These are phyloP conservation scores for Cytospora chrysosperma DNA, from an alignment of 2,329 filamentous ascomycete genomes.

Conservation along the genomic window DNA sequence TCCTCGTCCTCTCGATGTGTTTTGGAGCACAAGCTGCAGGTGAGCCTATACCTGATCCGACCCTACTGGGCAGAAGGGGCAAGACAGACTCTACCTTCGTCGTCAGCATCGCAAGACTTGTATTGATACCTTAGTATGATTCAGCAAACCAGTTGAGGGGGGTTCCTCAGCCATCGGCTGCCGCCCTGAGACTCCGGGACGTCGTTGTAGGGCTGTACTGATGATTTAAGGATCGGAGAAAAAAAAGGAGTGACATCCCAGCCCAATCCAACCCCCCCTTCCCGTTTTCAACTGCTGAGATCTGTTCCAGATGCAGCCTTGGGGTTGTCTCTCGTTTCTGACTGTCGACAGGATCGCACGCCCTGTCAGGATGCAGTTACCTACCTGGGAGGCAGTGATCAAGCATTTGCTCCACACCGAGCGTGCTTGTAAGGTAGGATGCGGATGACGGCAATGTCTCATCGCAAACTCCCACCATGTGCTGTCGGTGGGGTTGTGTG, in stretches of 20 bases:
- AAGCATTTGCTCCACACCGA: background rate
- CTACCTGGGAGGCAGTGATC: background rate
- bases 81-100: background rate
- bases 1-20: background rate
- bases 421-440: no score
- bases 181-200: background rate
- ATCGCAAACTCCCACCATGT: background rate
- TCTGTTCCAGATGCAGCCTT: background rate
- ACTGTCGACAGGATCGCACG: background rate
- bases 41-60: background rate
- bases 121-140: no score
- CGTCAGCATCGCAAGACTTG: background rate
- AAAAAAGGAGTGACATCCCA: background rate
- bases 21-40: background rate
- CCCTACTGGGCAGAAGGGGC: background rate
- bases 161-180: background rate
- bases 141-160: background rate
- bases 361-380: background rate
- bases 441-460: background rate
- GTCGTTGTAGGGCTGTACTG: no score
- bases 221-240: background rate
- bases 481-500: background rate
- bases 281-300: background rate
- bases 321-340: background rate
- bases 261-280: no score